Conservation (phyloP, 169 alveolate species). For the Eimeria tenella region DNA sequence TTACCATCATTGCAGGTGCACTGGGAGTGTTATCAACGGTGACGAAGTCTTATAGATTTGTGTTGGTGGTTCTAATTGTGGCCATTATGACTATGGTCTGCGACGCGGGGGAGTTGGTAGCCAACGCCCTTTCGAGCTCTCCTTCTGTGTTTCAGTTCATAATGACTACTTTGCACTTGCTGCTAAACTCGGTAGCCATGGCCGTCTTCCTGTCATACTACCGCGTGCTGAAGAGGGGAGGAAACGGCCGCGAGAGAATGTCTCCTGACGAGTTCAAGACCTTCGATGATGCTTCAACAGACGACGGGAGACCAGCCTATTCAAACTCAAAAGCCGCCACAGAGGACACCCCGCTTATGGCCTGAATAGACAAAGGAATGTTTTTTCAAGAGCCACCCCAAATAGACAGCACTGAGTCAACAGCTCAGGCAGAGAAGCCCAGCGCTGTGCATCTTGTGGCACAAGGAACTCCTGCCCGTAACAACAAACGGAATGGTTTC, state of each 20-base stretch:
- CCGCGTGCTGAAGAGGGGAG: slow-evolving; percentile 46
- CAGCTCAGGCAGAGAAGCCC: no score
- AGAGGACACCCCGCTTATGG: slow-evolving; percentile 48
- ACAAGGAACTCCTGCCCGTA: no score
- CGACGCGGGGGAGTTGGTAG: slow-evolving; percentile 67
- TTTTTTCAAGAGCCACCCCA: neutral
- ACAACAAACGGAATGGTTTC: no score
- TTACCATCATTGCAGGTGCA: slow-evolving; percentile 71
- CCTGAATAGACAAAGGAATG: neutral
- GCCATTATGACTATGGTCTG: slow-evolving; percentile 66
- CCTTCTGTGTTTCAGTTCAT: slow-evolving; percentile 71
- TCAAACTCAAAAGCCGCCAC: neutral
- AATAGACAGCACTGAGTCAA: no score
- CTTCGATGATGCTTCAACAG: neutral
- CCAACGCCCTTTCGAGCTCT: slow-evolving; percentile 64
- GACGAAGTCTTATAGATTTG: slow-evolving; percentile 53
- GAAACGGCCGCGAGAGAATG: slow-evolving; percentile 66
- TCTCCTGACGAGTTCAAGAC: neutral
- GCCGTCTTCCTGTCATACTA: slow-evolving; percentile 70
- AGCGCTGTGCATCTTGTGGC: no score
- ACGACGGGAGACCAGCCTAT: neutral
- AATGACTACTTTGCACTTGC: slow-evolving; percentile 56
- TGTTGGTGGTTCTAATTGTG: slow-evolving; percentile 48
- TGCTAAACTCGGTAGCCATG: slow-evolving; percentile 61
- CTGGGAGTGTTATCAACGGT: slow-evolving; percentile 75